These are phyloP conservation scores for Coriaria nepalensis DNA, from an alignment of 306 rosid genomes.

Conservation along the genomic window DNA sequence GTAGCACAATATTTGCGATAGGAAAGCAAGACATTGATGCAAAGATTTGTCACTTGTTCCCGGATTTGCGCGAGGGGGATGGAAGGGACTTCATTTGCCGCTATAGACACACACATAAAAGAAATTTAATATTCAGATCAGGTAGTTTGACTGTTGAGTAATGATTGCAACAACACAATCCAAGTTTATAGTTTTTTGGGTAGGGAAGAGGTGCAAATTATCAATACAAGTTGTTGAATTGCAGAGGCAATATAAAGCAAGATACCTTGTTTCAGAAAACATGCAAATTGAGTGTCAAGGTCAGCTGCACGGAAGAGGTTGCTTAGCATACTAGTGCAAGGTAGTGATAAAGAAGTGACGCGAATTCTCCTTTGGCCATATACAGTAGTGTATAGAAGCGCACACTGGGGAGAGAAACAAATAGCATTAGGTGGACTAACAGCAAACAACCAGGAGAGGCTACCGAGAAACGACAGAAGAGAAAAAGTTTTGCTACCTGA, in stretches of 20 bases:
- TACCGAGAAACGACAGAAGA: not conserved
- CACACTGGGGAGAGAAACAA: slow-evolving; percentile 47
- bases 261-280: slow-evolving; percentile 95
- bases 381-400: slow-evolving; percentile 91
- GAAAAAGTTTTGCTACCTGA: slow-evolving; percentile 42
- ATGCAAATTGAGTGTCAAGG: slow-evolving; percentile 86
- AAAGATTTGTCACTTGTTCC: slow-evolving; percentile 80
- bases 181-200: not conserved
- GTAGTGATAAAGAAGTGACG: slow-evolving; percentile 72
- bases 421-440: slow-evolving; percentile 2
- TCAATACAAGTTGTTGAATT: slow-evolving; percentile 1
- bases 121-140: not conserved
- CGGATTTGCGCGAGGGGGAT: slow-evolving; percentile 65
- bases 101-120: slow-evolving; percentile 28
- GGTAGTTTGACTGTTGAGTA: no score
- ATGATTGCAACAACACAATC: not conserved
- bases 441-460: not conserved
- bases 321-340: slow-evolving; percentile 91
- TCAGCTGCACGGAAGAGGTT: slow-evolving; percentile 96
- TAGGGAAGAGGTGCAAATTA: not conserved
- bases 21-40: slow-evolving; percentile 72
- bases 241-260: slow-evolving; percentile 1
- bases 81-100: slow-evolving; percentile 71
- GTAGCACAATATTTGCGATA: slow-evolving; percentile 97
- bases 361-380: slow-evolving; percentile 94